A percentile compares a stretch with the other conserved stretches of the same genome.
Conservation (phyloP, 2,329 filamentous ascomycete species). For the Phaeoacremonium minimum region DNA sequence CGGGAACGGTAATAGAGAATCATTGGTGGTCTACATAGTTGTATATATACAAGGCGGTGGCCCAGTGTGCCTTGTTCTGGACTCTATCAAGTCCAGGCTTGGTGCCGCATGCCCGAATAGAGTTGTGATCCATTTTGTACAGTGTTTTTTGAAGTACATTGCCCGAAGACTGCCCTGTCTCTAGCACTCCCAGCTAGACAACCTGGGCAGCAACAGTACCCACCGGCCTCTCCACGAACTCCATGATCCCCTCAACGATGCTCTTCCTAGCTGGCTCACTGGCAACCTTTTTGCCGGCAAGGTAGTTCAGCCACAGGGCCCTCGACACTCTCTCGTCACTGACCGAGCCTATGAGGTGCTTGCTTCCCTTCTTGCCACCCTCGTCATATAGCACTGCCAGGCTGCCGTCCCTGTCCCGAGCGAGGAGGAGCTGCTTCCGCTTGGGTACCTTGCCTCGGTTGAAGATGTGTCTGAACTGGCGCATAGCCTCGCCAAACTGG, state of each 20-base stretch:
- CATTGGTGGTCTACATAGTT: no score
- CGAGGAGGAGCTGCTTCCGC: slow-evolving; percentile 70
- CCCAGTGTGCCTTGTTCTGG: no score
- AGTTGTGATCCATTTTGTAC: no score
- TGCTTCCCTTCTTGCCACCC: slow-evolving; percentile 35
- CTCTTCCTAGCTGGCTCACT: slow-evolving; percentile 76
- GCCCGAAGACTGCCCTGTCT: no score
- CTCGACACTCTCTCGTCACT: slow-evolving; percentile 75
- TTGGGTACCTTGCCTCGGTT: slow-evolving; percentile 77
- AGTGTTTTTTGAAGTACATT: no score
- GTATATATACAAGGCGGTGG: no score
- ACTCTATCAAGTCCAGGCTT: no score
- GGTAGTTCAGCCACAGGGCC: slow-evolving; percentile 84
- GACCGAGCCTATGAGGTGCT: slow-evolving; percentile 64
- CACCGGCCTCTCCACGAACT: slow-evolving; percentile 81
- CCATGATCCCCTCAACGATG: slow-evolving; percentile 83
- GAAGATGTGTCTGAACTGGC: slow-evolving; percentile 77
- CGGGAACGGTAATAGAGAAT: no score
- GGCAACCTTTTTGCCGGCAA: slow-evolving; percentile 81
- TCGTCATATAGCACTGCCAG: slow-evolving; percentile 66
- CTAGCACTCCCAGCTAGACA: no score
- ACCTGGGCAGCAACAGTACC: slow-evolving; percentile 84
- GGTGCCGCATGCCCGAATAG: no score
- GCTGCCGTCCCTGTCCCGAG: slow-evolving; percentile 60
- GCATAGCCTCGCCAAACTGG: slow-evolving; percentile 69